phyloP scores from a whole-genome alignment of 2,329 filamentous ascomycete species.

The Thielaviopsis musarum region DNA sequence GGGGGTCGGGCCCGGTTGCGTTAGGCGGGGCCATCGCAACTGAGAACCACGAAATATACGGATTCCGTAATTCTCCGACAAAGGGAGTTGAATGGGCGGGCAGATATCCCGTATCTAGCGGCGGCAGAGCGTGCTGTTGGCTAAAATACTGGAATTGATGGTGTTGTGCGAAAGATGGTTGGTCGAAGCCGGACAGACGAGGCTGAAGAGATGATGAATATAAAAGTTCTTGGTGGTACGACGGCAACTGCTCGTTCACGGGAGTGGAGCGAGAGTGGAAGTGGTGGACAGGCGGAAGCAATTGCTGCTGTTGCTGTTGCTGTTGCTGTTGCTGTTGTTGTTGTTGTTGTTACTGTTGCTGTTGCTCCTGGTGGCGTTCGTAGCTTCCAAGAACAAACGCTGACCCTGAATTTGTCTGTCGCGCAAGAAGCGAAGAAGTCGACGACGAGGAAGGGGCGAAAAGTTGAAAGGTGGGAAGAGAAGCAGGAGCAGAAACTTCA shows the following conservation, averaged over 20 bases:
- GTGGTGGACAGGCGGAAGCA: too few species aligned
- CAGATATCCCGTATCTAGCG: neutral
- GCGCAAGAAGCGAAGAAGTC: too few species aligned
- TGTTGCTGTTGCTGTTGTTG: too few species aligned
- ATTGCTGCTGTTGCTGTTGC: too few species aligned
- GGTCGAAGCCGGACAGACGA: neutral
- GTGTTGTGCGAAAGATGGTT: neutral
- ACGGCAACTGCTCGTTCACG: too few species aligned
- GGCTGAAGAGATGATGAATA: neutral
- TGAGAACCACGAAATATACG: neutral
- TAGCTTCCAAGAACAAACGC: too few species aligned
- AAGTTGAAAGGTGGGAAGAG: neutral
- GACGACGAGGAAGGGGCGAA: neutral
- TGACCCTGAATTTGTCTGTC: too few species aligned
- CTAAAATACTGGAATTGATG: neutral
- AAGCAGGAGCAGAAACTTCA: neutral
- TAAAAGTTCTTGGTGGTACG: neutral
- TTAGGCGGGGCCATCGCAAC: neutral
- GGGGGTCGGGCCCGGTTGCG: neutral
- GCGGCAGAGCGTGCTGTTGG: neutral
- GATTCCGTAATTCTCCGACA: neutral
- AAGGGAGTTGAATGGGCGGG: neutral
- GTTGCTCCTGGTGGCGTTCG: too few species aligned
- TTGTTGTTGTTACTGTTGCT: too few species aligned
- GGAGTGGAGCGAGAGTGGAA: too few species aligned